Percentiles rank a stretch among this genome's conserved stretches.
phyloP scores from a whole-genome alignment of 2,329 filamentous ascomycete genomes.

The Bisporella sp. region DNA sequence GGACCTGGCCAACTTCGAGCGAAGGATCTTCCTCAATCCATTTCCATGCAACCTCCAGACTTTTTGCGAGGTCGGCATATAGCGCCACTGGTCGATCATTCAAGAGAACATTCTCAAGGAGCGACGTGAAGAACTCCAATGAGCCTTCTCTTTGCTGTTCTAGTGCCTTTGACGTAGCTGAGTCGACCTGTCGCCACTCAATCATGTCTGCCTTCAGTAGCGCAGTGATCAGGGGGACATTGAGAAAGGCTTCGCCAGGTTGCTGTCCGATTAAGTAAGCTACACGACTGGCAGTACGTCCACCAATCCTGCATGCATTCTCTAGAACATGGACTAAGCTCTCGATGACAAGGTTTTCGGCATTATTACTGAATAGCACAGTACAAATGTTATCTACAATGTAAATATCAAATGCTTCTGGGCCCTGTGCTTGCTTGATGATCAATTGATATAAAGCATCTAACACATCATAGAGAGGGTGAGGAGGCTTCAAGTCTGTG shows the following conservation, averaged over 20 bases:
- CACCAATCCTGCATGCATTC: slow-evolving; percentile 50
- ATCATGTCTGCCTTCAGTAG: slow-evolving; percentile 53
- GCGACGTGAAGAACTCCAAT: slow-evolving; percentile 70
- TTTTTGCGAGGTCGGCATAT: slow-evolving; percentile 79
- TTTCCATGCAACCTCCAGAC: slow-evolving; percentile 70
- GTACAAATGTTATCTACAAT: slow-evolving; percentile 53
- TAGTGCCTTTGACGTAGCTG: slow-evolving; percentile 67
- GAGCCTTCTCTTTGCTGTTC: slow-evolving; percentile 63
- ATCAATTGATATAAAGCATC: slow-evolving; percentile 56
- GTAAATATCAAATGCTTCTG: slow-evolving; percentile 52
- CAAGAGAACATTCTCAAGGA: slow-evolving; percentile 73
- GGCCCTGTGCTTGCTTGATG: slow-evolving; percentile 55
- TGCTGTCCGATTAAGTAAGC: slow-evolving; percentile 50
- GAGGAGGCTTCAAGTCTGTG: slow-evolving; percentile 48
- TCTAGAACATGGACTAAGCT: slow-evolving; percentile 56
- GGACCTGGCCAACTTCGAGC: slow-evolving; percentile 57
- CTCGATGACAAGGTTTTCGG: slow-evolving; percentile 51
- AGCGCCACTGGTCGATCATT: slow-evolving; percentile 71
- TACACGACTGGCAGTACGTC: slow-evolving; percentile 46
- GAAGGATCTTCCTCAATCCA: slow-evolving; percentile 73
- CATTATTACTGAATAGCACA: slow-evolving; percentile 43
- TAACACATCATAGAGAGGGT: slow-evolving; percentile 53
- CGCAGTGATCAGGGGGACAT: slow-evolving; percentile 49
- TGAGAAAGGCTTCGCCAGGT: slow-evolving; percentile 47
- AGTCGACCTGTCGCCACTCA: slow-evolving; percentile 60